Conservation (phyloP, 2,329 filamentous ascomycete genomes). For the Aurifilum marmelostoma region DNA sequence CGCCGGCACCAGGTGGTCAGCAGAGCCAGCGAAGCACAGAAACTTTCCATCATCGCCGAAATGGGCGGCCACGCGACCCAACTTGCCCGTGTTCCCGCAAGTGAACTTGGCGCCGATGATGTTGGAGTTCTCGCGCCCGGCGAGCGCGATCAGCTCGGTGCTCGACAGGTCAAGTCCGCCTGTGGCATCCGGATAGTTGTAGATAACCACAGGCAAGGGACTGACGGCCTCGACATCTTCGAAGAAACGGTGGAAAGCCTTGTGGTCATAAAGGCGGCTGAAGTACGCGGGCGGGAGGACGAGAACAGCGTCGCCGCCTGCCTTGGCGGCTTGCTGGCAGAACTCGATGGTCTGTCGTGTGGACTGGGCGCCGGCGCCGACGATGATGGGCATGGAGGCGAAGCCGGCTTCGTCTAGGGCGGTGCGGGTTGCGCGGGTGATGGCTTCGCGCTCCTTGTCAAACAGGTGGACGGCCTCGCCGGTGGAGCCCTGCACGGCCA, state of each 20-base stretch:
- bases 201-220: slow-evolving; percentile 56
- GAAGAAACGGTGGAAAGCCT: slow-evolving; percentile 63
- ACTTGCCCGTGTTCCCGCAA: slow-evolving; percentile 62
- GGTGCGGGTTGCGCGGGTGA: slow-evolving; percentile 59
- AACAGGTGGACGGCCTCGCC: slow-evolving; percentile 69
- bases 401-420: slow-evolving; percentile 60
- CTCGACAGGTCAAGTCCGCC: slow-evolving; percentile 56
- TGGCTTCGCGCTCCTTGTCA: slow-evolving; percentile 59
- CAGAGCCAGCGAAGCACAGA: slow-evolving; percentile 72
- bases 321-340: slow-evolving; percentile 63
- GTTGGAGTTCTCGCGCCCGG: slow-evolving; percentile 48
- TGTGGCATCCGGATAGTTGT: slow-evolving; percentile 59
- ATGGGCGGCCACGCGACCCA: slow-evolving; percentile 56
- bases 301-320: slow-evolving; percentile 69
- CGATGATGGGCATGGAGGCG: slow-evolving; percentile 62
- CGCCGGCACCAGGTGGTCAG: slow-evolving; percentile 74
- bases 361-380: slow-evolving; percentile 68
- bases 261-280: slow-evolving; percentile 57
- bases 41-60: slow-evolving; percentile 46
- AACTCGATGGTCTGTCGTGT: slow-evolving; percentile 67
- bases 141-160: slow-evolving; percentile 51
- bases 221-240: slow-evolving; percentile 55
- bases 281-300: slow-evolving; percentile 72
- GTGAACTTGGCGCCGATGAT: slow-evolving; percentile 60
- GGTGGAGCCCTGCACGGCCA: slow-evolving; percentile 68